Base-by-base conservation (phyloP, 306 rosid genomes). In the Elaeagnus macrophylla region DNA sequence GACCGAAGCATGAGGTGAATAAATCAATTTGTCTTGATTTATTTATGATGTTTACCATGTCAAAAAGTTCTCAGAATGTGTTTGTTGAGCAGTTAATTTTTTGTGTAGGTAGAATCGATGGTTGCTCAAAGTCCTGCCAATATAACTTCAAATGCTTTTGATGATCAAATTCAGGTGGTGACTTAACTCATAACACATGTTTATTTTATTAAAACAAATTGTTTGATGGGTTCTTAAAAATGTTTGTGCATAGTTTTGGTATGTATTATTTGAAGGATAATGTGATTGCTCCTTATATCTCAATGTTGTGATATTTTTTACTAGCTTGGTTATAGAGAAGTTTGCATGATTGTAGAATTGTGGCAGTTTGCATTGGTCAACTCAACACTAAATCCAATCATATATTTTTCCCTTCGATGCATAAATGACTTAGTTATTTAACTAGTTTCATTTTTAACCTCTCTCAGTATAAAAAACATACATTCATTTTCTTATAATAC, bases 51-150 rank as follows among this genome's bases (percentile, higher is more conserved):
- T 5, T 10, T 37, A 12, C 7, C 41, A 14, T 18, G 54, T 65
- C 20, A 9, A 58, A 38, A 50, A 39, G 25, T 48, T 54, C 3
- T 6, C 56, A 41, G 50, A 14, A 73, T 41, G 42, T 54, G 53
- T 49, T 19, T 35, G 7, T 9, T 46, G 15, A 44, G 49, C 16
- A 35, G 14, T 54, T 12, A 43, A 13, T 38, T 56, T 45, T 68
- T 32, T 25, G 35, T 62, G 53, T 67, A 71, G 80, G 75, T 65
- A 16, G 77, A 60, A 53, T 54, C 52, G 0, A 55, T 62, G 66
- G 40, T 65, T 60, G 51, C 12, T 39, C 13, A 38, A 20, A 12
- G 37, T 66, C 55, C 50, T 15, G 44, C 65, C 18, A 39, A 32
- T 53, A 50, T 56, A 39, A 59, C 50, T 20, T 48, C 48, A 44